Evolutionary conservation across 139 green algal species (phyloP).

Genomic region (Chlamydomonas sp.): DNA sequence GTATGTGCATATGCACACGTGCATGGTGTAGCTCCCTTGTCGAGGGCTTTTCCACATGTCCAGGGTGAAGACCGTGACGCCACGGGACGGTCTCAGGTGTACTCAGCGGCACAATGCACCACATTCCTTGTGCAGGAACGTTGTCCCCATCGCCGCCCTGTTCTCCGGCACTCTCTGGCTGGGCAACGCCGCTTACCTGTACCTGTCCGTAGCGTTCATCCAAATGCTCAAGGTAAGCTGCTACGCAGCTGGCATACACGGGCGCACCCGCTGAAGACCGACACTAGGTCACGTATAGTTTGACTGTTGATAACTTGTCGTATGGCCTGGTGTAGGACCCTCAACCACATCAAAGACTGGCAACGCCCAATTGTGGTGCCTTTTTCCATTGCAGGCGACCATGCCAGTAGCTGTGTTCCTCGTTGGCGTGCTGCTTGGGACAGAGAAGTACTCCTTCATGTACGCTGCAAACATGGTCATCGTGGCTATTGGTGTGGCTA

Average conservation of each 20-base stretch:
- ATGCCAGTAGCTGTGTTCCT: conserved; percentile 56
- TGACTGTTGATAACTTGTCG: background rate
- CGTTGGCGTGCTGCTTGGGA: conserved; percentile 66
- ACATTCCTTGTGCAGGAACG: conserved; percentile 2
- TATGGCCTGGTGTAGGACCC: background rate
- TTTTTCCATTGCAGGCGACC: conserved; percentile 19
- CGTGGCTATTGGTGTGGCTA: conserved; percentile 78
- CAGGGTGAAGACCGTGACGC: background rate
- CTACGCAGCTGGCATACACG: too few relatives aligned
- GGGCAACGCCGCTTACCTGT: conserved; percentile 94
- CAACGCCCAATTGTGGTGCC: background rate
- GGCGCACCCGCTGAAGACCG: too few relatives aligned
- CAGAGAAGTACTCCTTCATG: conserved; percentile 68
- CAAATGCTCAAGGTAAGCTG: conserved; percentile 92
- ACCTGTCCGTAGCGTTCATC: conserved; percentile 94
- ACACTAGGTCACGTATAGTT: too few relatives aligned
- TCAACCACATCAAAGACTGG: background rate
- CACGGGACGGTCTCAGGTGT: background rate
- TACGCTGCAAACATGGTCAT: conserved; percentile 78
- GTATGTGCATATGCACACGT: background rate
- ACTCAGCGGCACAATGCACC: background rate
- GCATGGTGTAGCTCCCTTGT: background rate
- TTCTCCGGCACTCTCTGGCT: conserved; percentile 94
- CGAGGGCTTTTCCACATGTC: background rate
- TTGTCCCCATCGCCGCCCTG: conserved; percentile 81